Base-by-base conservation (phyloP, 2,329 filamentous ascomycete genomes). In the Fusarium sp. region DNA sequence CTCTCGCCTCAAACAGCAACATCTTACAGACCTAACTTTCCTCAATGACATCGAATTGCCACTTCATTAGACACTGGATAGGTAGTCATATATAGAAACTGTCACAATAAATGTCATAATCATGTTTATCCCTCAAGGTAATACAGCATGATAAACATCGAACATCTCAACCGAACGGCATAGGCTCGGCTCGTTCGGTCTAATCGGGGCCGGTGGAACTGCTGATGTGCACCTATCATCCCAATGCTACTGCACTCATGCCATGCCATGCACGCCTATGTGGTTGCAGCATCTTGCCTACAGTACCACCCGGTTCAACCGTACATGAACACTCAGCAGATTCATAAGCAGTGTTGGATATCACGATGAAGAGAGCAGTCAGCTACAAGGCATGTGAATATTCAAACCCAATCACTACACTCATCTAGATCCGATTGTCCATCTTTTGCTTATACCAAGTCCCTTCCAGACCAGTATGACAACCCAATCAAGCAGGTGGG, bases 401-500 rank as follows among this genome's bases (percentile, higher is more conserved):
- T 38, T 24, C 18, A 48, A 46, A 16, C 22, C 20, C 15, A 44
- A 59, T 47, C 57, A 41, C 43, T 54, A 29, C n/a, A 12, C 49
- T 46, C 38, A 41, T 44, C 45, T 29, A 15, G 43, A 38, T 47
- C 18, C 47, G 20, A 38, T 24, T 29, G 48, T 48, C 45, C 48
- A 34, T 47, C 40, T 34, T 55, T 27, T 43, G 22, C 43, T 24
- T 16, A 51, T 27, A 52, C 20, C 30, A 59, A 43, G 40, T 62
- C 45, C 56, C 49, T 46, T 58, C 46, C 38, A 18, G 49, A 60
- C 60, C 67, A 56, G 40, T 53, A 66, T 18, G 45, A 45, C 44
- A 49, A 43, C 58, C 60, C 60, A 63, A 61, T 56, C 56, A 47
- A 65, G 67, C 34, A 58, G 71, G 61, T 63, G 71, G 56, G 67